Evolutionary conservation across 1,284 basidiomycete genomes (phyloP).

Genomic region (Puccinia triticina): DNA sequence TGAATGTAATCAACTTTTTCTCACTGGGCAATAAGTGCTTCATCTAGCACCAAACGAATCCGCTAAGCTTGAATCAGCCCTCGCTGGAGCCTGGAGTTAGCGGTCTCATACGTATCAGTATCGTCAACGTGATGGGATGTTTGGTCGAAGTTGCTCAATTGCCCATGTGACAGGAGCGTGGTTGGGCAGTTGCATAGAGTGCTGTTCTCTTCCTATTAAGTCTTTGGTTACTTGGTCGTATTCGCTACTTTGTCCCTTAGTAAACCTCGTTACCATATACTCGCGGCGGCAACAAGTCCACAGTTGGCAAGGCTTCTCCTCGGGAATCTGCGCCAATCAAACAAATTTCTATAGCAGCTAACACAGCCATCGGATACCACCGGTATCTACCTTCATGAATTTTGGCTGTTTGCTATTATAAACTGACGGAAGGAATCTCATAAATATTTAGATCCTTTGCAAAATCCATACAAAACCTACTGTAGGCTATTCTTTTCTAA

Average conservation of each 20-base stretch:
- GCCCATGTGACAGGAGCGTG: no score
- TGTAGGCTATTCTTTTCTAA: background rate
- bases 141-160: background rate
- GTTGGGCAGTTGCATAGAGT: background rate
- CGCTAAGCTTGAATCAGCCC: background rate
- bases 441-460: background rate
- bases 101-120: background rate
- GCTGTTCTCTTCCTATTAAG: background rate
- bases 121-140: background rate
- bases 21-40: no score
- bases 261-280: background rate
- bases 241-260: background rate
- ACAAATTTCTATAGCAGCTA: background rate
- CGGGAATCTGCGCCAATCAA: background rate
- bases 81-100: background rate
- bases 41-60: background rate
- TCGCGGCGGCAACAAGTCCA: background rate
- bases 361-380: background rate
- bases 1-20: no score
- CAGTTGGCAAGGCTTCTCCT: conserved; percentile 14
- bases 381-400: background rate
- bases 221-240: background rate
- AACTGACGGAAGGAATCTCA: background rate
- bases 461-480: background rate
- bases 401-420: background rate